These are phyloP conservation scores for Atalantia buxifolia DNA, from an alignment of 345 rosid species.

Conservation along the genomic window DNA sequence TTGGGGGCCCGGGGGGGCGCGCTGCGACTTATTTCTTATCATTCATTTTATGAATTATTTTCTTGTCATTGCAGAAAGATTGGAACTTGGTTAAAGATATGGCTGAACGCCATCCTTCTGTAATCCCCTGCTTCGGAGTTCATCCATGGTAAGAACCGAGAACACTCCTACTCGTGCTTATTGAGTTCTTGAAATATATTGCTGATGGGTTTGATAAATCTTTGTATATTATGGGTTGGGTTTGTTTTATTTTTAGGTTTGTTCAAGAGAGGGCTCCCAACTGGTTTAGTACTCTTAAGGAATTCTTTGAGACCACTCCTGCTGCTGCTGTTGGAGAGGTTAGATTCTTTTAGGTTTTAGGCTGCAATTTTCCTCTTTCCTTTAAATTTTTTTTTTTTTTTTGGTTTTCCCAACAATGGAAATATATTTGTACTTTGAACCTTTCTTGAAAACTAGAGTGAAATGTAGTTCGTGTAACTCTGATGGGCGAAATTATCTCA, in stretches of 20 bases:
- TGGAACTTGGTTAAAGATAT: constrained; percentile 80
- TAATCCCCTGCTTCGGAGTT: constrained; percentile 84
- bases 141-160: constrained; percentile 78
- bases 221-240: not conserved
- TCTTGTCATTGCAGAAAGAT: constrained; percentile 49
- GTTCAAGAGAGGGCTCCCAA: constrained; percentile 63
- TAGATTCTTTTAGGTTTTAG: not conserved
- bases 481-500: not conserved
- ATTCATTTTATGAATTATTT: not conserved
- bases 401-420: no score
- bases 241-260: constrained; percentile 35
- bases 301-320: constrained; percentile 62
- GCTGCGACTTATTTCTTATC: not conserved
- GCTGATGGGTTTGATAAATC: not conserved
- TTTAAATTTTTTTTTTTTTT: no score
- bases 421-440: not conserved
- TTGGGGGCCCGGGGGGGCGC: no score
- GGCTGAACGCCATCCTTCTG: constrained; percentile 58
- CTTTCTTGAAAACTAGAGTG: not conserved
- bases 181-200: not conserved
- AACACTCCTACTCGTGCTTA: not conserved
- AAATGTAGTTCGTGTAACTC: not conserved
- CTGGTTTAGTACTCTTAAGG: constrained; percentile 73
- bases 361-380: not conserved
- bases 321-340: constrained; percentile 96